Base-by-base conservation (phyloP, 768 basidiomycete genomes). In the Vararia minispora region DNA sequence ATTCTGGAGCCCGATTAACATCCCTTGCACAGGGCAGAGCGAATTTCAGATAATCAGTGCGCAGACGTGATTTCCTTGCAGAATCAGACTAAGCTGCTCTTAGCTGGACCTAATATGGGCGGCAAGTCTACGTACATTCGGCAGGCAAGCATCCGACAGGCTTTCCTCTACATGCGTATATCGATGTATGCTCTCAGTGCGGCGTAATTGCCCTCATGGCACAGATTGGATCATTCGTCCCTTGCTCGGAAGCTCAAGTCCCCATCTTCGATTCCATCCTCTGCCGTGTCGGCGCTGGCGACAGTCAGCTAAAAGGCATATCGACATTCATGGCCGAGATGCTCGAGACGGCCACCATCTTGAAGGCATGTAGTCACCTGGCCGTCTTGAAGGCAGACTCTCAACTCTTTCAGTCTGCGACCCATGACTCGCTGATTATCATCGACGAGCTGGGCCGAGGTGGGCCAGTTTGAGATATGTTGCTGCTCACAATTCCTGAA, bases 301-400 rank as follows among this genome's bases (percentile, higher is more conserved):
- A 99, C 56, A 92, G 87, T 56, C 94, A 98, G 55, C 63, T 98
- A 31, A 98, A 95, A 58, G 95, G 95, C 9, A 89, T 99, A 0
- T 94, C 90, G 18, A 99, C 94, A 0, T 99, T 99, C 58, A 98
- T 98, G 94, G 92, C 91, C 2, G 95, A 99, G 59, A 98, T 98
- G 95, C 70, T 99, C 21, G 95, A 99, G 58, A 98, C 92, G 0
- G 92, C 95, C 0, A 88, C 86, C 0, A 98, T 98, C 51, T 70
- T 99, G 29, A 72, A 82, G 51, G 89, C 88, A 26, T 21, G 76
- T 51, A 23, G 28, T n/a, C 38, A 32, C 24, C 10, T 26, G 21
- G 28, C 12, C 8, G 12, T 22, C 20, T 25, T 10, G 29, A 11
- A 32, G n/a, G 14, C 24, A 44, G 10, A 45, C 5, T 18, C 11